Base-by-base conservation (phyloP, 148 eudicot genomes). In the Suaeda aralocaspica region DNA sequence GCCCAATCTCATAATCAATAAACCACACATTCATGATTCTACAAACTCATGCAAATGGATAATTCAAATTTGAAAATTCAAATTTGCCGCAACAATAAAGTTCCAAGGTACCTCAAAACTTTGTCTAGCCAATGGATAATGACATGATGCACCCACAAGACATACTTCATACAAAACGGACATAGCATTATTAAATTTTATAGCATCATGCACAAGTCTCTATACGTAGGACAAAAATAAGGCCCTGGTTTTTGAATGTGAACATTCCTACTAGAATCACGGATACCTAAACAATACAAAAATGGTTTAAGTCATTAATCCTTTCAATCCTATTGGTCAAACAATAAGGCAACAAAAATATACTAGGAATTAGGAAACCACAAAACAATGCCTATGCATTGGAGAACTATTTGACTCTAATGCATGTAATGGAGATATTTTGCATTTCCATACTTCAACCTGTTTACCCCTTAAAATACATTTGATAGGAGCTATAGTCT, bases 161-260 rank as follows among this genome's bases (percentile, higher is more conserved):
- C n/a, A n/a, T n/a, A n/a, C n/a, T n/a, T n/a, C n/a, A n/a, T n/a
- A n/a, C n/a, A n/a, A n/a, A n/a, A n/a, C n/a, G n/a, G n/a, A n/a
- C n/a, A 36, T 36, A 36, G 16, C 53, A 49, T 19, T 46, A 46
- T 12, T 49, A n/a, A n/a, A n/a, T n/a, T n/a, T n/a, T n/a, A n/a
- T n/a, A n/a, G n/a, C n/a, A n/a, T n/a, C n/a, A n/a, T n/a, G 53
- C 53, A 59, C 30, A 16, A 8, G n/a, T 21, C 30, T 9, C 5
- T 13, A 13, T 4, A 14, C 16, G 41, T 13, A 59, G 2, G 15
- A 6, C 24, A 59, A 6, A 59, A 28, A 59, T 41, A 59, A 59
- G 41, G 63, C 63, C 61, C 63, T 59, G 31, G 22, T 59, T 30
- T 15, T 31, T 60, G 41, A 31, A 29, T 18, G 63, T 59, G 39